phyloP scores from a whole-genome alignment of 345 rosid species.

The Bruguiera gymnorhiza region DNA sequence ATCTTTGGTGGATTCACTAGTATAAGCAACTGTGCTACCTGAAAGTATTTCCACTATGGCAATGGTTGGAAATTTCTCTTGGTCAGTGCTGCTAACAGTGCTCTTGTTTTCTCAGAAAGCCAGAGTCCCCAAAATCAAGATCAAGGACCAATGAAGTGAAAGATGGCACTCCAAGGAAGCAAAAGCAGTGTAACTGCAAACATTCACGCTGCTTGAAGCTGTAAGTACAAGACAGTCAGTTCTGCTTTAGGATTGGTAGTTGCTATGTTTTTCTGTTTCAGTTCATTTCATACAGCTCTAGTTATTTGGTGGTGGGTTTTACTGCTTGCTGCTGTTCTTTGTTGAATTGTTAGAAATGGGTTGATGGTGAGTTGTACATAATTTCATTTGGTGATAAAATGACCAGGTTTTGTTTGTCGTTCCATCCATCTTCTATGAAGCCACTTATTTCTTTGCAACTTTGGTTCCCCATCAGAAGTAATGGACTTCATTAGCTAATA shows the following conservation, averaged over 20 bases:
- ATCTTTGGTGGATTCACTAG: neutral
- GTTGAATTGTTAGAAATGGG: neutral
- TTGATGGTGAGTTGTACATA: neutral
- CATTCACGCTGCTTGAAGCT: constrained; percentile 97
- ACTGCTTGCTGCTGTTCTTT: constrained; percentile 6
- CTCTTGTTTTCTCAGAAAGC: constrained; percentile 39
- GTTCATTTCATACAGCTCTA: neutral
- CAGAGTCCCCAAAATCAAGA: constrained; percentile 81
- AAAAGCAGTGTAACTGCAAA: constrained; percentile 94
- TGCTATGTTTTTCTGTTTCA: neutral
- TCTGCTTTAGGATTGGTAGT: neutral
- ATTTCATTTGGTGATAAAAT: constrained; percentile 1
- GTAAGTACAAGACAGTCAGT: constrained; percentile 39
- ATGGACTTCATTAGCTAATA: no score
- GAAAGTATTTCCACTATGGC: neutral
- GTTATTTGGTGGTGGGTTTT: constrained; percentile 1
- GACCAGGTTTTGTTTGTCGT: neutral
- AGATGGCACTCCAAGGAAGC: constrained; percentile 93
- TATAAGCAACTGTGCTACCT: neutral
- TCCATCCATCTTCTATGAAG: neutral
- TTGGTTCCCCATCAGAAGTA: neutral
- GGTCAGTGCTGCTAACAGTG: neutral
- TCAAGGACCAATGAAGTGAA: constrained; percentile 64
- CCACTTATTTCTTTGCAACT: constrained; percentile 8
- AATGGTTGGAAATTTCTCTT: neutral